phyloP scores from a whole-genome alignment of 805 yeast species.

The Zygotorulaspora florentina region DNA sequence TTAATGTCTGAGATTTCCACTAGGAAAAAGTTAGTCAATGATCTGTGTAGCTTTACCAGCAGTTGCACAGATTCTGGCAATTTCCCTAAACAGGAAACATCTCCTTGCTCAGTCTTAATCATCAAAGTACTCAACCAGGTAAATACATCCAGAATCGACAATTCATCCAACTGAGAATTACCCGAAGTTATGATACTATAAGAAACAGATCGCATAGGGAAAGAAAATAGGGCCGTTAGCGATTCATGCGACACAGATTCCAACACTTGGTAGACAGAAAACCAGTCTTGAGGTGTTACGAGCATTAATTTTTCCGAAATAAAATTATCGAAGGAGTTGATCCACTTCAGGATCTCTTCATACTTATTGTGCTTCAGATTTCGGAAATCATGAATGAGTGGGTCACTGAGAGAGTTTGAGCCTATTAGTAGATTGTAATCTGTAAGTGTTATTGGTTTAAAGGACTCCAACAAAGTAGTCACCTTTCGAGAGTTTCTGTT shows the following conservation, averaged over 20 bases:
- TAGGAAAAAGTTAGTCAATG: conserved; percentile 59
- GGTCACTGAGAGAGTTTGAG: conserved; percentile 31
- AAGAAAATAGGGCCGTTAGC: conserved; percentile 48
- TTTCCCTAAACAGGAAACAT: conserved; percentile 41
- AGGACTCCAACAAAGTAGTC: conserved; percentile 18
- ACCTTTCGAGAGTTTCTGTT: conserved; percentile 23
- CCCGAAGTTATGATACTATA: conserved; percentile 21
- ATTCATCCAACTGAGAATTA: conserved; percentile 42
- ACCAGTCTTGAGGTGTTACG: conserved; percentile 66
- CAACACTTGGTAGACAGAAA: conserved; percentile 63
- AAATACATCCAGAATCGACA: conserved; percentile 65
- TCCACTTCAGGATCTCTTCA: conserved; percentile 54
- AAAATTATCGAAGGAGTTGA: conserved; percentile 59
- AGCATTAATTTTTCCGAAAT: conserved; percentile 50
- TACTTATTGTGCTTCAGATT: conserved; percentile 18
- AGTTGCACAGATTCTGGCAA: conserved; percentile 70
- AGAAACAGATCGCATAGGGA: conserved; percentile 20
- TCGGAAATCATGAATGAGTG: conserved; percentile 19
- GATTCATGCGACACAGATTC: conserved; percentile 64
- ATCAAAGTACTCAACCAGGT: conserved; percentile 60
- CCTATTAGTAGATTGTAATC: conserved; percentile 15
- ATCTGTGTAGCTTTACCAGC: conserved; percentile 61
- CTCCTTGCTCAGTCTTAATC: conserved; percentile 35
- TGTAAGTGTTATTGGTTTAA: conserved; percentile 15
- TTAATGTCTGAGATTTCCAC: conserved; percentile 59